phyloP scores from a whole-genome alignment of 2,329 filamentous ascomycete genomes.

The Penicillium sp. region DNA sequence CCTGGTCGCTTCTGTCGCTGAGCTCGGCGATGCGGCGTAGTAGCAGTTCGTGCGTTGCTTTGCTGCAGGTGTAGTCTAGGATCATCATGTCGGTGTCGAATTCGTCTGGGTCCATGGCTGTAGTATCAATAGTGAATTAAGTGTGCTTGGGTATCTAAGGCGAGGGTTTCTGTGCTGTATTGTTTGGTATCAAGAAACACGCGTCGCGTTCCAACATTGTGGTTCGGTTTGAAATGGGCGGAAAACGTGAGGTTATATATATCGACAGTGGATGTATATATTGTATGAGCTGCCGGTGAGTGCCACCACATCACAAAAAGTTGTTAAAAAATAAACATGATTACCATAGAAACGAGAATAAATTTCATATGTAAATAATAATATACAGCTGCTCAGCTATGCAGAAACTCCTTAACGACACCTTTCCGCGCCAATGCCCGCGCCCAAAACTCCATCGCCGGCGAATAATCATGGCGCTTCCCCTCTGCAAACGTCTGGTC shows the following conservation, averaged over 20 bases:
- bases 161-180: background rate
- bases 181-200: too few relatives aligned
- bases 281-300: too few relatives aligned
- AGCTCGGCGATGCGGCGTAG: constrained; percentile 22
- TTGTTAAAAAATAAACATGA: too few relatives aligned
- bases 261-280: too few relatives aligned
- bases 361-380: background rate
- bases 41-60: constrained; percentile 43
- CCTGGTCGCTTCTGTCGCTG: background rate
- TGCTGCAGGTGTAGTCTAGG: constrained; percentile 53
- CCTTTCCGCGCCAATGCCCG: constrained; percentile 65
- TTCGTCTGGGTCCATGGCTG: constrained; percentile 29
- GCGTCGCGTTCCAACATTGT: too few relatives aligned
- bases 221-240: too few relatives aligned
- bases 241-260: too few relatives aligned
- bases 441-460: constrained; percentile 66
- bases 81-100: constrained; percentile 53
- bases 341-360: too few relatives aligned
- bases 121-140: too few relatives aligned
- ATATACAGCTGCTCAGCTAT: background rate
- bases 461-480: constrained; percentile 61
- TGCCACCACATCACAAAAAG: background rate
- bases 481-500: constrained; percentile 41
- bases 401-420: constrained; percentile 43
- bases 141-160: too few relatives aligned